These are phyloP conservation scores for Capsicum pubescens DNA, from an alignment of 257 asterid genomes.

Conservation along the genomic window DNA sequence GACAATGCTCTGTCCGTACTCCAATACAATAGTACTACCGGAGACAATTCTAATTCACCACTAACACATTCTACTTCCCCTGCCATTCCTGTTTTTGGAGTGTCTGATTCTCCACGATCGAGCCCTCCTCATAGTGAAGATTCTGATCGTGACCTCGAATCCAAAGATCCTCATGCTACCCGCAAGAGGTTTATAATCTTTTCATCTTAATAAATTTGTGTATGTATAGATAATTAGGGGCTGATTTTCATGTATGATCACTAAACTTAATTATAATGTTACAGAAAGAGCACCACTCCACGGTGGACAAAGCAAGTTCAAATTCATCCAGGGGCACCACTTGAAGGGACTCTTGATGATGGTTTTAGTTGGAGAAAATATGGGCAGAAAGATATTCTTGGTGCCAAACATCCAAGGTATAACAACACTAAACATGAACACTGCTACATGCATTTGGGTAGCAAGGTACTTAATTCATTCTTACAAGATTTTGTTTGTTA, in stretches of 20 bases:
- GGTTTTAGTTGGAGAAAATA: slow-evolving; percentile 85
- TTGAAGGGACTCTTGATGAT: slow-evolving; percentile 71
- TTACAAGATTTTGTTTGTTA: not conserved
- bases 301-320: slow-evolving; percentile 61
- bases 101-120: slow-evolving; percentile 52
- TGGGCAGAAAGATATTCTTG: slow-evolving; percentile 89
- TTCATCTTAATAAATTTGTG: not conserved
- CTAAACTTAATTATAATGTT: not conserved
- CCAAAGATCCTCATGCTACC: slow-evolving; percentile 48
- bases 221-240: not conserved
- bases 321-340: slow-evolving; percentile 48
- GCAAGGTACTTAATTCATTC: not conserved
- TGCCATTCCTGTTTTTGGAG: slow-evolving; percentile 21
- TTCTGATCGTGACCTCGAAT: slow-evolving; percentile 53
- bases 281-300: slow-evolving; percentile 49
- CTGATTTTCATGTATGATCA: not conserved
- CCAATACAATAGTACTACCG: not conserved
- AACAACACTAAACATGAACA: not conserved
- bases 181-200: slow-evolving; percentile 58
- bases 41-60: not conserved
- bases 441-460: not conserved
- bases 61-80: not conserved
- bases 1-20: slow-evolving; percentile 62
- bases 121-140: slow-evolving; percentile 62
- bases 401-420: slow-evolving; percentile 86